phyloP scores from a whole-genome alignment of 345 rosid genomes.

The Sisymbrium altissimum region DNA sequence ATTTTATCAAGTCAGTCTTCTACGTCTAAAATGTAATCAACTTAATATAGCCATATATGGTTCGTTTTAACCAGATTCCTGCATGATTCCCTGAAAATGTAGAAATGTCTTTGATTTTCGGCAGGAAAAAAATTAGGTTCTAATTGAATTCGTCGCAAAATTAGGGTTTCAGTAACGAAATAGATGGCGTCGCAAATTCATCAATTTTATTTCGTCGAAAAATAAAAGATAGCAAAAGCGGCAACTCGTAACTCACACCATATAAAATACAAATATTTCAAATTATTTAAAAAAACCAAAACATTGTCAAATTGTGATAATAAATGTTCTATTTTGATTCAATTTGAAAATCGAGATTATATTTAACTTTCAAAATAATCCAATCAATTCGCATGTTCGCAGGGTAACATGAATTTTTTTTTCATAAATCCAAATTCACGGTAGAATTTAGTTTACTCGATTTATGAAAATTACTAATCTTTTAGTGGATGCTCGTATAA shows the following conservation, averaged over 20 bases:
- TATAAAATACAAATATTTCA: no score
- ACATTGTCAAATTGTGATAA: no score
- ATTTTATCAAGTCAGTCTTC: not conserved
- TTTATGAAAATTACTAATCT: not conserved
- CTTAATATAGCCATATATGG: not conserved
- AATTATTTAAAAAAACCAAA: no score
- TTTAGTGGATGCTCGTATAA: not conserved
- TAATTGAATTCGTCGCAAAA: not conserved
- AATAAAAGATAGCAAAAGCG: not conserved
- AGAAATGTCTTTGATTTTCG: not conserved
- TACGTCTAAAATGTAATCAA: not conserved
- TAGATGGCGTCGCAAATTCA: not conserved
- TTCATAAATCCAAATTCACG: no score
- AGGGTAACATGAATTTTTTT: no score
- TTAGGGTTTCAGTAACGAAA: not conserved
- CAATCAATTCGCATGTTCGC: no score
- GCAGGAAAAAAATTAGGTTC: not conserved
- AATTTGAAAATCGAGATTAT: no score
- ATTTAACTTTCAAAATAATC: no score
- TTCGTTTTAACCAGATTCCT: not conserved
- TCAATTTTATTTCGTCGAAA: no score
- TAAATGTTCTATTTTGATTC: no score
- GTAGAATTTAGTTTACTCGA: no score
- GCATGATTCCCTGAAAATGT: not conserved
- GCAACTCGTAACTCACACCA: not conserved